Conservation (phyloP, 2,329 filamentous ascomycete genomes). For the Podosphaera xanthii region DNA sequence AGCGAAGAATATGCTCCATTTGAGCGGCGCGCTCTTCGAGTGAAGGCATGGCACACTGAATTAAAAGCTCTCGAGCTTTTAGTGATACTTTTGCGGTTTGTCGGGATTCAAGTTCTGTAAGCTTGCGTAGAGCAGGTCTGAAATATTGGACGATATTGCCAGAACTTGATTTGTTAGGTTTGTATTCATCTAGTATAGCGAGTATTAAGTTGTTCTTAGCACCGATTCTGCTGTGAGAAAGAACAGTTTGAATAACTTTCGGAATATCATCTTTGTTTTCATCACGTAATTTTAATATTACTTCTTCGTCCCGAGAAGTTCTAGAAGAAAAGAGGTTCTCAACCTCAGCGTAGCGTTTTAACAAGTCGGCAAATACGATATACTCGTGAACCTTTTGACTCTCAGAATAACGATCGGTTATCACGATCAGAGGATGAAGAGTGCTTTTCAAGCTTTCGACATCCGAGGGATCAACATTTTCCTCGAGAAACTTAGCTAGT, state of each 20-base stretch:
- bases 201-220: conserved; percentile 87
- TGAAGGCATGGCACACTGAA: conserved; percentile 88
- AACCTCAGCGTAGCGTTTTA: conserved; percentile 60
- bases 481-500: conserved; percentile 70
- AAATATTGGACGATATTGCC: conserved; percentile 79
- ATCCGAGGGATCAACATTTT: conserved; percentile 54
- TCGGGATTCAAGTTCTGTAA: conserved; percentile 76
- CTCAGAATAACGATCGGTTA: conserved; percentile 63
- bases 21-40: conserved; percentile 84
- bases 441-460: conserved; percentile 49
- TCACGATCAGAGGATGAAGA: conserved; percentile 50
- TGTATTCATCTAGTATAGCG: conserved; percentile 81
- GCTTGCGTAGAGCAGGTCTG: conserved; percentile 55
- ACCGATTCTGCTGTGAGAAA: conserved; percentile 80
- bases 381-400: conserved; percentile 84
- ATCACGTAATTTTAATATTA: conserved; percentile 80
- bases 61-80: conserved; percentile 91
- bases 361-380: conserved; percentile 52
- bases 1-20: conserved; percentile 96
- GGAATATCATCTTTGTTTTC: conserved; percentile 83
- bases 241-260: conserved; percentile 67
- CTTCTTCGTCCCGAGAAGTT: conserved; percentile 73
- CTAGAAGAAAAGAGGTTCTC: conserved; percentile 76
- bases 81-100: conserved; percentile 80
- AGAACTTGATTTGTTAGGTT: conserved; percentile 76